Evolutionary conservation across 768 basidiomycete genomes (phyloP).

Genomic region (Steccherinum ochraceum): DNA sequence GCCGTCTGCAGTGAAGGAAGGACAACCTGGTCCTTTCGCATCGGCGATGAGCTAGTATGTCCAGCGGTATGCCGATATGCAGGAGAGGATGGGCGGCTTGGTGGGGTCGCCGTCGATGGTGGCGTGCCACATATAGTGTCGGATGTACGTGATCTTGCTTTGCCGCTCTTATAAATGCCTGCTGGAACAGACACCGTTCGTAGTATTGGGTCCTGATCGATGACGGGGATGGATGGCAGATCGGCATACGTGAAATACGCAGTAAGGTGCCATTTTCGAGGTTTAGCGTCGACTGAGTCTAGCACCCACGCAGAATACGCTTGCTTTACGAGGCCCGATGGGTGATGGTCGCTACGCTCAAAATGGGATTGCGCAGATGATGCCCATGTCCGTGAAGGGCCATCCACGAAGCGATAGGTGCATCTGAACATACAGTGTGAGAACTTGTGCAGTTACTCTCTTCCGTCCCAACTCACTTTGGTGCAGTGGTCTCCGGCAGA

Average conservation of each 20-base stretch:
- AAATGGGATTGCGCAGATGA: constrained; percentile 53
- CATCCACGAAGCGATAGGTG: constrained; percentile 51
- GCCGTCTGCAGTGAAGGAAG: constrained; percentile 38
- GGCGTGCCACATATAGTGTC: constrained; percentile 21
- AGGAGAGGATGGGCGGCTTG: constrained; percentile 14
- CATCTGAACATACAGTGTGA: constrained; percentile 11
- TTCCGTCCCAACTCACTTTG: constrained; percentile 30
- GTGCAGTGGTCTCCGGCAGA: constrained; percentile 27
- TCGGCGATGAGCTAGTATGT: constrained; percentile 7
- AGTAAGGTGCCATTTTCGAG: constrained; percentile 64
- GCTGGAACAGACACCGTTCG: constrained; percentile 29
- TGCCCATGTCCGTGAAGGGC: constrained; percentile 41
- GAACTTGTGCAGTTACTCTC: background rate
- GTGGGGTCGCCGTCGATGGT: constrained; percentile 18
- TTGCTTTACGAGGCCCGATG: constrained; percentile 58
- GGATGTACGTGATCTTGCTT: constrained; percentile 30
- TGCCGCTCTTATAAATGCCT: constrained; percentile 36
- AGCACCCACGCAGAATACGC: constrained; percentile 65
- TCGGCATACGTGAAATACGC: constrained; percentile 37
- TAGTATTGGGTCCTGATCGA: constrained; percentile 30
- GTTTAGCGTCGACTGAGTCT: constrained; percentile 35
- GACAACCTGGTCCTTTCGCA: constrained; percentile 18
- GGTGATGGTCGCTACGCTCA: constrained; percentile 46
- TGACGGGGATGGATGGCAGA: constrained; percentile 30
- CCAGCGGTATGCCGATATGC: constrained; percentile 12